phyloP scores from a whole-genome alignment of 768 basidiomycete genomes.

The Nevesoporus exiguus region DNA sequence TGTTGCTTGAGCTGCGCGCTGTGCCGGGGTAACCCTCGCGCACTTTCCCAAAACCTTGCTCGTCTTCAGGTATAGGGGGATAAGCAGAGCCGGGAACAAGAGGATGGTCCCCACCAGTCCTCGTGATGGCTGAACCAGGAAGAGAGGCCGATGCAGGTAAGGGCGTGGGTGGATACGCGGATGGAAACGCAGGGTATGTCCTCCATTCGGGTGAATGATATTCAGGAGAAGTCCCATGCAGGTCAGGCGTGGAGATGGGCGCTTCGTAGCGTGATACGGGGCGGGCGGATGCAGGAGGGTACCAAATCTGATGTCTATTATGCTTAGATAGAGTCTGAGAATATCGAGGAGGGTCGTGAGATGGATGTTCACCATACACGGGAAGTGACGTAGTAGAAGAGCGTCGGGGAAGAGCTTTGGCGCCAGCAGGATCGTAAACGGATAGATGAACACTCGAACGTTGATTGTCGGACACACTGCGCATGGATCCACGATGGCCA shows the following conservation, averaged over 20 bases:
- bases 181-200: conserved; percentile 69
- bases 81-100: conserved; percentile 15
- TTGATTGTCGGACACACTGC: conserved; percentile 19
- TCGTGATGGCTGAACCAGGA: conserved; percentile 16
- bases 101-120: conserved; percentile 1
- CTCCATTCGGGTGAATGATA: conserved; percentile 63
- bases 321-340: conserved; percentile 18
- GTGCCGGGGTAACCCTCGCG: conserved; percentile 60
- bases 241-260: conserved; percentile 3
- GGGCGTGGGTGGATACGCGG: conserved; percentile 74
- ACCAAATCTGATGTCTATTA: conserved; percentile 50
- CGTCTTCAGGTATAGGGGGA: conserved; percentile 39
- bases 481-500: conserved; percentile 12
- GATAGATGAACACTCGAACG: conserved; percentile 1
- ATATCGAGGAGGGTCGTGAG: conserved; percentile 22
- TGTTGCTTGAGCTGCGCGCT: conserved; percentile 61
- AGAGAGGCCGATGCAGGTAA: conserved; percentile 38
- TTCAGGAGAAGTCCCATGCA: conserved; percentile 30
- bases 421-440: background rate
- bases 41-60: conserved; percentile 64
- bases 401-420: conserved; percentile 8
- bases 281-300: conserved; percentile 52
- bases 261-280: conserved; percentile 15
- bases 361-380: conserved; percentile 23
- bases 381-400: conserved; percentile 24